These are phyloP conservation scores for Fusarium temperatum DNA, from an alignment of 2,329 filamentous ascomycete genomes.

Conservation along the genomic window DNA sequence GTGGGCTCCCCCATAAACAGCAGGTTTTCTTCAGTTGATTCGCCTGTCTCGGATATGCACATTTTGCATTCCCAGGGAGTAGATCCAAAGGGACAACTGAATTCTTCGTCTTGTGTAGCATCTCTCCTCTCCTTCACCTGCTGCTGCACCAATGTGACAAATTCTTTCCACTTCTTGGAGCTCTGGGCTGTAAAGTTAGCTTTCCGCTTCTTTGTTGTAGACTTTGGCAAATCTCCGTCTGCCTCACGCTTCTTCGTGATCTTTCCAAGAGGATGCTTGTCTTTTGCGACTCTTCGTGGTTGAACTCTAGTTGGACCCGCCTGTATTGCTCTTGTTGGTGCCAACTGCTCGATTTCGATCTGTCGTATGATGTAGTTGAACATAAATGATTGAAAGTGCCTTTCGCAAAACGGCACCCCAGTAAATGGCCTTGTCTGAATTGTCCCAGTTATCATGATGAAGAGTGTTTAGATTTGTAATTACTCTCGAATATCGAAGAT, in stretches of 20 bases:
- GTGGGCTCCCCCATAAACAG: background rate
- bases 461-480: fast-evolving
- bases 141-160: background rate
- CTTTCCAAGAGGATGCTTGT: background rate
- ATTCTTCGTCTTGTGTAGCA: background rate
- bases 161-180: background rate
- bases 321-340: background rate
- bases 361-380: background rate
- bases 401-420: slow-evolving; percentile 5
- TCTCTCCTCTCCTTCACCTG: background rate
- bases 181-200: background rate
- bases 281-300: slow-evolving; percentile 20
- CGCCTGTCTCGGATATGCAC: background rate
- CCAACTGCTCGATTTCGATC: background rate
- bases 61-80: slow-evolving; percentile 11
- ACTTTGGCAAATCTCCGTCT: background rate
- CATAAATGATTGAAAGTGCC: background rate
- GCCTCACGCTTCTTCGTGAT: background rate
- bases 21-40: background rate
- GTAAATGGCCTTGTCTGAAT: background rate
- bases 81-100: slow-evolving; percentile 10
- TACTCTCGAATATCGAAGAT: background rate
- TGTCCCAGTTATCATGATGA: background rate
- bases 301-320: background rate
- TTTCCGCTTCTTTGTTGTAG: background rate